phyloP scores from a whole-genome alignment of 2,329 filamentous ascomycete species.

The Domatiomyces catenatus region DNA sequence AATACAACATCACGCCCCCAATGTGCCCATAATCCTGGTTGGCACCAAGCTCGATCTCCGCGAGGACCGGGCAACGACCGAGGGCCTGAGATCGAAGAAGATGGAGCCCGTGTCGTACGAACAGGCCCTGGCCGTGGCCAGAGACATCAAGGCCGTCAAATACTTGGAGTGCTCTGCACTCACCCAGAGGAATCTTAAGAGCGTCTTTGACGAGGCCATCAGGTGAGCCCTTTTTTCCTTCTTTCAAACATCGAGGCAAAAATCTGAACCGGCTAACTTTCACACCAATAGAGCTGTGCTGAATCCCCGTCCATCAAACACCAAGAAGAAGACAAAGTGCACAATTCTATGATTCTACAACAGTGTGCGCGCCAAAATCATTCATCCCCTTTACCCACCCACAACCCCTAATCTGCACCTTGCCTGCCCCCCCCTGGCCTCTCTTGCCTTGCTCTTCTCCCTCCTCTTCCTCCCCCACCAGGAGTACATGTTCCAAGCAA shows the following conservation, averaged over 20 bases:
- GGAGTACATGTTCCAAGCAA: not conserved
- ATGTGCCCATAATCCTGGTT: slow-evolving; percentile 90
- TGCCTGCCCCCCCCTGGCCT: not conserved
- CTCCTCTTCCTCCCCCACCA: not conserved
- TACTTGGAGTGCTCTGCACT: slow-evolving; percentile 96
- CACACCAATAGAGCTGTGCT: slow-evolving; percentile 28
- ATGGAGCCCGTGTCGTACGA: slow-evolving; percentile 97
- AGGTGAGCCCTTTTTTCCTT: slow-evolving; percentile 45
- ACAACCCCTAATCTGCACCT: not conserved
- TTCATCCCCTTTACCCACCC: not conserved
- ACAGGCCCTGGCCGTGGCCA: slow-evolving; percentile 72
- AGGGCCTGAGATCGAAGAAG: slow-evolving; percentile 73
- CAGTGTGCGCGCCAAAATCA: too few relatives aligned
- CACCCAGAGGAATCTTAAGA: slow-evolving; percentile 94
- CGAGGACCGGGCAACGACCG: slow-evolving; percentile 69
- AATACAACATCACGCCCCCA: slow-evolving; percentile 90
- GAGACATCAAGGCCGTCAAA: slow-evolving; percentile 91
- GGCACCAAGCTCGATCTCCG: slow-evolving; percentile 93
- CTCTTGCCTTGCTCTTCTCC: not conserved
- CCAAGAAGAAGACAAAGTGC: slow-evolving; percentile 31
- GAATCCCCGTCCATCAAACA: slow-evolving; percentile 32
- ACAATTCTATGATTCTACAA: slow-evolving; percentile 26
- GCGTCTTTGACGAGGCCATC: slow-evolving; percentile 96
- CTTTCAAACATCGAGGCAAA: slow-evolving; percentile 1
- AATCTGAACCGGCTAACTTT: slow-evolving; percentile 1